These are phyloP conservation scores for Coprinellus aureogranulatus DNA, from an alignment of 768 basidiomycete species.

Conservation along the genomic window DNA sequence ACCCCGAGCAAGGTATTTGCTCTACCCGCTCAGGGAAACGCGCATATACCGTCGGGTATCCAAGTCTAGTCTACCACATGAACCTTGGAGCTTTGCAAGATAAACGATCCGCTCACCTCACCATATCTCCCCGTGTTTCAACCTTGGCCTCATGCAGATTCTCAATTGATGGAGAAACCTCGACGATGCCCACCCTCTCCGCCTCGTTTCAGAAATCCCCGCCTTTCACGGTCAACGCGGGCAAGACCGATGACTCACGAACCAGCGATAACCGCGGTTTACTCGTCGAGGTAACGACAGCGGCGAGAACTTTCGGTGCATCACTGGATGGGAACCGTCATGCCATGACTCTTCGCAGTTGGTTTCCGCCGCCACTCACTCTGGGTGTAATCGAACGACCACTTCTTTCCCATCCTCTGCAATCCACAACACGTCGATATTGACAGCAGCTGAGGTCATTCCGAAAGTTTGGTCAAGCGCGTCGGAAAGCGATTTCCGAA, in stretches of 20 bases:
- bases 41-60: no score
- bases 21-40: no score
- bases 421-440: constrained; percentile 61
- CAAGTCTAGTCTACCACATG: no score
- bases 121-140: no score
- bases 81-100: no score
- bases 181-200: not conserved
- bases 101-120: no score
- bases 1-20: no score
- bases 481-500: constrained; percentile 58
- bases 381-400: constrained; percentile 40
- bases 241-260: constrained; percentile 41
- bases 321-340: constrained; percentile 22
- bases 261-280: constrained; percentile 32
- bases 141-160: no score
- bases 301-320: constrained; percentile 32
- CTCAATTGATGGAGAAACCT: no score
- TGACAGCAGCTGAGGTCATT: constrained; percentile 44
- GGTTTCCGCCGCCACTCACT: constrained; percentile 23
- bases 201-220: not conserved
- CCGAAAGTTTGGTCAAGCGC: constrained; percentile 56
- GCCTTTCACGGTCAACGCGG: constrained; percentile 26
- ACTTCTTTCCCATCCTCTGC: constrained; percentile 36
- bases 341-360: no score
- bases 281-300: constrained; percentile 26